A percentile compares a stretch with the other conserved stretches of the same genome.
Evolutionary conservation across 768 basidiomycete genomes (phyloP).

Genomic region (Trametes elegans): DNA sequence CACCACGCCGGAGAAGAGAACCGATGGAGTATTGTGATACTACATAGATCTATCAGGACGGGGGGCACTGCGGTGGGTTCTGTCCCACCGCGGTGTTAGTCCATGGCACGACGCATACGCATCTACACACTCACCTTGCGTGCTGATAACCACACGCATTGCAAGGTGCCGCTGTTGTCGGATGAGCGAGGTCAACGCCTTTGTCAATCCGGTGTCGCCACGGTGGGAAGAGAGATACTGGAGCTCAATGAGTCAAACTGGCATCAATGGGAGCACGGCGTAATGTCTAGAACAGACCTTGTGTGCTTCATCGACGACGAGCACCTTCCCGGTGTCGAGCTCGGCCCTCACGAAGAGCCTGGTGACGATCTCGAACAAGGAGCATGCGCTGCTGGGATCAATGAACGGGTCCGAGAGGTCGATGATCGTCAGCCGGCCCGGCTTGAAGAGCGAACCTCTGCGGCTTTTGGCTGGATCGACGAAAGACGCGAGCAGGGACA

Average conservation of each 20-base stretch:
- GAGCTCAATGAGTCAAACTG: too few species aligned
- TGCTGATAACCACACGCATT: slow-evolving; percentile 72
- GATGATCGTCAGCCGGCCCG: slow-evolving; percentile 63
- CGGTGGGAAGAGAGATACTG: slow-evolving; percentile 58
- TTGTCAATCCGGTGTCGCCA: slow-evolving; percentile 51
- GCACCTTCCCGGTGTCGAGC: slow-evolving; percentile 61
- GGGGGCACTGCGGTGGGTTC: slow-evolving; percentile 75
- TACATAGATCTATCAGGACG: slow-evolving; percentile 64
- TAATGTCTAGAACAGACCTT: slow-evolving; percentile 42
- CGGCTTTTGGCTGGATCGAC: slow-evolving; percentile 34
- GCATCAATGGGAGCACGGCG: background rate
- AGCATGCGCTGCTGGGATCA: slow-evolving; percentile 63
- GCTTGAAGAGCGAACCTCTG: slow-evolving; percentile 38
- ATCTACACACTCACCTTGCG: slow-evolving; percentile 50
- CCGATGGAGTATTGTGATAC: slow-evolving; percentile 62
- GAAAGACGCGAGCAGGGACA: slow-evolving; percentile 60
- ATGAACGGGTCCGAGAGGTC: slow-evolving; percentile 76
- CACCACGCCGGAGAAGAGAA: slow-evolving; percentile 80
- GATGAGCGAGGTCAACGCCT: slow-evolving; percentile 59
- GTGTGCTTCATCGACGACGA: slow-evolving; percentile 75
- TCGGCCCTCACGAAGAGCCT: slow-evolving; percentile 62
- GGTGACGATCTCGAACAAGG: slow-evolving; percentile 66
- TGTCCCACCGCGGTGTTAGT: slow-evolving; percentile 67
- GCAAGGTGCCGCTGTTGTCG: slow-evolving; percentile 71
- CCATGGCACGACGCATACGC: slow-evolving; percentile 33